Conservation (phyloP, 108 stramenopile genomes). For the Cylindrotheca fusiformis region DNA sequence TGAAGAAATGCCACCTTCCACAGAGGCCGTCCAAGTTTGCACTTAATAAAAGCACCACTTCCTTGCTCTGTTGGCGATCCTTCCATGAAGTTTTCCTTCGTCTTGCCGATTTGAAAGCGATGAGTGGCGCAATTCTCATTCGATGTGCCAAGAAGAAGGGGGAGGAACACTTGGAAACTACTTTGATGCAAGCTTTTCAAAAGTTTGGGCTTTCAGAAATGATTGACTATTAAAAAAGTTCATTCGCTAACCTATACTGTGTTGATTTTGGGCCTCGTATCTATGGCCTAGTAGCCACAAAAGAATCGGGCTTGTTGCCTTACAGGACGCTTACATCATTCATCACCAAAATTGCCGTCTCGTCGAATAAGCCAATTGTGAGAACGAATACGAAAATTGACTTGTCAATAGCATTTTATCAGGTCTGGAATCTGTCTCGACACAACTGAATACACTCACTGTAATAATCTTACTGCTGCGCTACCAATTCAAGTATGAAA, state of each 20-base stretch:
- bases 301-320: no score
- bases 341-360: no score
- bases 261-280: no score
- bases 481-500: neutral
- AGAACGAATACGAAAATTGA: no score
- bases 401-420: no score
- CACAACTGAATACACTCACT: no score
- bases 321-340: no score
- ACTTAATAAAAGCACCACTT: neutral
- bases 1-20: neutral
- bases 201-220: neutral
- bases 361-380: no score
- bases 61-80: slow-evolving; percentile 22
- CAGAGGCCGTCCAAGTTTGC: neutral
- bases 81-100: slow-evolving; percentile 13
- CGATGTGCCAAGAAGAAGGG: neutral
- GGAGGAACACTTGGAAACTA: neutral
- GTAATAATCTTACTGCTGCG: no score
- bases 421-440: no score
- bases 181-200: neutral
- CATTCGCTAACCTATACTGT: no score
- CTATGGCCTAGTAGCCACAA: no score
- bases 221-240: neutral
- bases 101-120: neutral
- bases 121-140: neutral